These are phyloP conservation scores for Ramaria rubella DNA, from an alignment of 768 basidiomycete genomes.

Conservation along the genomic window DNA sequence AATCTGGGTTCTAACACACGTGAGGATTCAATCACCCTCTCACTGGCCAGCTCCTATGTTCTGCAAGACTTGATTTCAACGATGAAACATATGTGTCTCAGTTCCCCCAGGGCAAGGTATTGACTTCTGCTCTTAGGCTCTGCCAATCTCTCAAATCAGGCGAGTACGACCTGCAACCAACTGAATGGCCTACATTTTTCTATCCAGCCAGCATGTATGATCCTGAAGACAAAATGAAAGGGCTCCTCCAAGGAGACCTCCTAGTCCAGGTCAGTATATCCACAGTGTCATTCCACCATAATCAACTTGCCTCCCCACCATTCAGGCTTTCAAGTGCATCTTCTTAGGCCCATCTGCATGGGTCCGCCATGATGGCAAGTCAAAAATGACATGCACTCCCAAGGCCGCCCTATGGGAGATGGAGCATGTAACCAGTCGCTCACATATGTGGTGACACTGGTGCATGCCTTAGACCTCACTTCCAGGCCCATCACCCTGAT, in stretches of 20 bases:
- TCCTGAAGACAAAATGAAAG: not conserved
- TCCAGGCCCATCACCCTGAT: too few relatives aligned
- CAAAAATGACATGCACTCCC: not conserved
- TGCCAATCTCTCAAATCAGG: not conserved
- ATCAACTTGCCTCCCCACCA: too few relatives aligned
- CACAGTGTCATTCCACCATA: not conserved
- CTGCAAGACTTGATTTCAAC: slow-evolving; percentile 24
- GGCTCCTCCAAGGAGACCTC: not conserved
- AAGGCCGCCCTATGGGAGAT: not conserved
- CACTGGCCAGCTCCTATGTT: slow-evolving; percentile 25
- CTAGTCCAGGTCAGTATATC: not conserved
- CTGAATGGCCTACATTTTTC: not conserved
- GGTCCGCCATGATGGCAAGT: not conserved
- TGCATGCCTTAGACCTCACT: not conserved
- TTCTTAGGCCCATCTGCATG: not conserved
- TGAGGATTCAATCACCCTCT: slow-evolving; percentile 22
- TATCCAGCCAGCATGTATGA: not conserved
- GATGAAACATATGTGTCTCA: slow-evolving; percentile 12
- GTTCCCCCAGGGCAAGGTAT: not conserved
- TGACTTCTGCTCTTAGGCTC: not conserved
- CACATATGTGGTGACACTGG: not conserved
- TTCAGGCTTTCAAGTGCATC: not conserved
- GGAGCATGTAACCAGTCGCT: not conserved
- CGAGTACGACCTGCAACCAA: not conserved
- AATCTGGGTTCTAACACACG: too few relatives aligned